Conservation (phyloP, 2,329 filamentous ascomycete genomes). For the Aspergillus brasiliensis region DNA sequence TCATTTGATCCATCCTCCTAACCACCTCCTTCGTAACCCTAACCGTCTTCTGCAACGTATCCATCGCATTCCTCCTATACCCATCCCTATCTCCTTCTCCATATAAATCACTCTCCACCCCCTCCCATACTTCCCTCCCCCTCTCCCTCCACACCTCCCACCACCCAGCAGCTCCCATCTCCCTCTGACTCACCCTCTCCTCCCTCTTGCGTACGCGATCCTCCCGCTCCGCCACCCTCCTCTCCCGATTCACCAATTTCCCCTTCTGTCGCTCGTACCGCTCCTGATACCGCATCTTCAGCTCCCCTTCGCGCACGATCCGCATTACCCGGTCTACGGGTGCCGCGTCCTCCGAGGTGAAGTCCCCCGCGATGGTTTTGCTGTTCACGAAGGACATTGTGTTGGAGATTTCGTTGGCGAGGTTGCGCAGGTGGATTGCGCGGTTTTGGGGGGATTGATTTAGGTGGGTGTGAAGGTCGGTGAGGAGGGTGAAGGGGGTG, state of each 20-base stretch:
- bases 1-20: no score
- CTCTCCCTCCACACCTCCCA: no score
- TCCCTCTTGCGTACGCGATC: no score
- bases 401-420: constrained; percentile 35
- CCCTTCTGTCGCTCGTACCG: constrained; percentile 20
- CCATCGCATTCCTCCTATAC: no score
- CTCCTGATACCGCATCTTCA: constrained; percentile 19
- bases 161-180: no score
- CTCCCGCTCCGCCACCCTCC: constrained; percentile 12
- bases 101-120: neutral
- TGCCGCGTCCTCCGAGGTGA: constrained; percentile 24
- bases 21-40: no score
- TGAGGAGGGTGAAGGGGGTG: no score
- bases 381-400: constrained; percentile 33
- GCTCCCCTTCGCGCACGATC: constrained; percentile 25
- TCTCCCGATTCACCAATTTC: constrained; percentile 20
- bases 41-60: no score
- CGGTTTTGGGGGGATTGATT: no score
- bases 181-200: no score
- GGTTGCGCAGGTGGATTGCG: constrained; percentile 22
- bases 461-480: no score
- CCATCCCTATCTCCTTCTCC: neutral
- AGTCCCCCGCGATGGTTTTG: constrained; percentile 26
- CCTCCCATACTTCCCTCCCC: neutral
- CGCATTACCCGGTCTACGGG: constrained; percentile 32